Base-by-base conservation (phyloP, 2,329 filamentous ascomycete species). In the Geosmithia morbida region DNA sequence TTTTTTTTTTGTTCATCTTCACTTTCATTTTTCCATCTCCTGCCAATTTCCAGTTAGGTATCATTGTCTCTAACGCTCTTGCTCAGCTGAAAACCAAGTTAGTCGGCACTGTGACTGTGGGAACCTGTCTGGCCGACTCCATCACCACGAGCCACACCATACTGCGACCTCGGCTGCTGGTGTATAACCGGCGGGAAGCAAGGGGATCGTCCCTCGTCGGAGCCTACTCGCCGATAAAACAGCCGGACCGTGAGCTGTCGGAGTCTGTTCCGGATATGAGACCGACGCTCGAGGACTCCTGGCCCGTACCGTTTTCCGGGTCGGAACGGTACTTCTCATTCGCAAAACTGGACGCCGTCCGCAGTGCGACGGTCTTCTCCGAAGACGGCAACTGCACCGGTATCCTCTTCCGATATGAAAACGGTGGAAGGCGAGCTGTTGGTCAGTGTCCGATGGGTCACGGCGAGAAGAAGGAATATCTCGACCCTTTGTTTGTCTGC, bases 341-440 rank as follows among this genome's bases (percentile, higher is more conserved):
- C 13, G 41, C n/a, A 18, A 42, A 18, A 22, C 41, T 42, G 3
- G n/a, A 18, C 41, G 10, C 41, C 17, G 41, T 42, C 14, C 41
- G 19, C 16, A 42, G 7, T n/a, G 41, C 41, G 3, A 42, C 41
- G 4, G 41, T 42, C 17, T 42, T 42, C 41, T 18, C 13, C 16
- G 10, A n/a, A 3, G 41, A 42, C 6, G 17, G 17, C 17, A n/a
- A 22, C 14, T 42, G 41, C 41, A 42, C 41, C 2, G 41, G 41
- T 16, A 16, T 42, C n/a, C 3, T 42, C 7, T 18, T 42, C 41
- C 41, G 18, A n/a, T 42, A 42, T n/a, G 13, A 44, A 16, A 44
- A 44, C 19, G 42, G 42, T 17, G 42, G 42, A 19, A 26, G 19
- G n/a, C 4, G 14, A n/a, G 55, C 3, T 50, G 33, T 37, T 37